These are phyloP conservation scores for Filosporella fistucella DNA, from an alignment of 495 filamentous ascomycete genomes.

Conservation along the genomic window DNA sequence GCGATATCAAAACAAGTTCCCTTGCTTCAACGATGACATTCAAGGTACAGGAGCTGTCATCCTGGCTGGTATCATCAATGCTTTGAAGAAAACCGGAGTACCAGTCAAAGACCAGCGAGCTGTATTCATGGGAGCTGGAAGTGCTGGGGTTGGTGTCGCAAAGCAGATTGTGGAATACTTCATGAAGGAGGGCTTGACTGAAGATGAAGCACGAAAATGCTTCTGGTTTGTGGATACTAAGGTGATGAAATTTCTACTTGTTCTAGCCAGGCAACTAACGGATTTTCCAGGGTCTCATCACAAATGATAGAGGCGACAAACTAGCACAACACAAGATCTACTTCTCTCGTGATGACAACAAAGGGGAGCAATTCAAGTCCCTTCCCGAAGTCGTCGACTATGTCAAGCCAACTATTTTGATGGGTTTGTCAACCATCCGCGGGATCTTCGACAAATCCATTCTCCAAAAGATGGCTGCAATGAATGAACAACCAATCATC, in stretches of 20 bases:
- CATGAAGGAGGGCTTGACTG: conserved; percentile 69
- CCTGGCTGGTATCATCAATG: conserved; percentile 72
- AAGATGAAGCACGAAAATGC: conserved; percentile 67
- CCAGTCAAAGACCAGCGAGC: conserved; percentile 69
- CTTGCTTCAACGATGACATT: conserved; percentile 82
- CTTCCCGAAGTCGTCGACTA: conserved; percentile 68
- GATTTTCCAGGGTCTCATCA: conserved; percentile 57
- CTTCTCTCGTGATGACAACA: conserved; percentile 73
- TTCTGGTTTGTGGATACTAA: conserved; percentile 80
- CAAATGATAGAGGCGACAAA: conserved; percentile 69
- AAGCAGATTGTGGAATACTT: conserved; percentile 77
- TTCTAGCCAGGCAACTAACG: neutral
- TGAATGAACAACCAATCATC: conserved; percentile 69
- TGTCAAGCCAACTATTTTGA: conserved; percentile 73
- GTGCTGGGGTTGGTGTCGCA: conserved; percentile 74
- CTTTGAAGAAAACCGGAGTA: conserved; percentile 61
- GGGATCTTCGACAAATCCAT: conserved; percentile 70
- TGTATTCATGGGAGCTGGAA: conserved; percentile 75
- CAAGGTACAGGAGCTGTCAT: conserved; percentile 81
- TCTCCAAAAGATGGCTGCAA: conserved; percentile 64
- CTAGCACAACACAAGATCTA: conserved; percentile 78
- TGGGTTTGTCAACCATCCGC: conserved; percentile 76
- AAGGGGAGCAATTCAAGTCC: conserved; percentile 63
- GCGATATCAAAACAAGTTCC: conserved; percentile 65
- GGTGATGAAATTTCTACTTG: conserved; percentile 13